Evolutionary conservation across 192 early-diverging fungal species (phyloP).

Genomic region (Haplosporangium gracile): DNA sequence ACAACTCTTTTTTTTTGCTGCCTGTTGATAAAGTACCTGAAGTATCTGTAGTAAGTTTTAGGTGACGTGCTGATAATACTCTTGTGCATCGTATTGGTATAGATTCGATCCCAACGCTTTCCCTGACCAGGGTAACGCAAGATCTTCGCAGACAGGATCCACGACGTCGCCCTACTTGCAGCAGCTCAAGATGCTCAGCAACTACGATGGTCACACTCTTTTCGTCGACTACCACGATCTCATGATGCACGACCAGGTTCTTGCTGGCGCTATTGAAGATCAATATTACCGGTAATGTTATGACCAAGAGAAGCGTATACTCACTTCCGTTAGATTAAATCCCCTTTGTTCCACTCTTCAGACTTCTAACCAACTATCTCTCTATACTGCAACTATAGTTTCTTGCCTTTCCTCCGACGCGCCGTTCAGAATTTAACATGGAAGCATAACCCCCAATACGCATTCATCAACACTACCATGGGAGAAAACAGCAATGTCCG

Average conservation of each 20-base stretch:
- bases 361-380: neutral
- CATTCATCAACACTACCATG: constrained; percentile 59
- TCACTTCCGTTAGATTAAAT: neutral
- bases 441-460: constrained; percentile 75
- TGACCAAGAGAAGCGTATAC: neutral
- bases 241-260: constrained; percentile 66
- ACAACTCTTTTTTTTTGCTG: neutral
- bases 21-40: neutral
- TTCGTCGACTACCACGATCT: constrained; percentile 81
- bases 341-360: no score
- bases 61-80: neutral
- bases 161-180: constrained; percentile 65
- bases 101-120: constrained; percentile 41
- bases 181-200: constrained; percentile 72
- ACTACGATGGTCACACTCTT: constrained; percentile 73
- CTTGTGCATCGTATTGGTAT: neutral
- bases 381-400: constrained; percentile 7
- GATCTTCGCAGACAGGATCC: constrained; percentile 29
- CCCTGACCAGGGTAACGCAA: constrained; percentile 23
- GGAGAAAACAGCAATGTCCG: constrained; percentile 45
- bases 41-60: neutral
- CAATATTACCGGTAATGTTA: constrained; percentile 72
- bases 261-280: constrained; percentile 71
- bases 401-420: constrained; percentile 81
- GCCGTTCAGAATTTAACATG: constrained; percentile 87